Conservation (phyloP, 106 monocot species). For the Phalaenopsis aphrodite region DNA sequence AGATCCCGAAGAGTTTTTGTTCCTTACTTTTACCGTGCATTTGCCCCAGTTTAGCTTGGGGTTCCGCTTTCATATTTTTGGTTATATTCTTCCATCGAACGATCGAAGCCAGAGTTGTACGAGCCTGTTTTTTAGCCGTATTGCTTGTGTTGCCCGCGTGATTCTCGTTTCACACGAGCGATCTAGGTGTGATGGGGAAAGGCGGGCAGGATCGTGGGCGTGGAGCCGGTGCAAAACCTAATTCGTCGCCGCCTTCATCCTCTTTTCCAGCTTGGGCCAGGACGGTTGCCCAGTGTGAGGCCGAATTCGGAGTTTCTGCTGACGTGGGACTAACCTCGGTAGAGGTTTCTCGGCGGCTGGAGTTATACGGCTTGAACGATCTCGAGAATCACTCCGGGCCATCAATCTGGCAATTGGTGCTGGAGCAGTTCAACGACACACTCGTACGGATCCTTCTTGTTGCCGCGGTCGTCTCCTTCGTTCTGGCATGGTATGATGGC, state of each 20-base stretch:
- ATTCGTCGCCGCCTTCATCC: not conserved
- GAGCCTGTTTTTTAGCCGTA: not conserved
- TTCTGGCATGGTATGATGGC: conserved; percentile 22
- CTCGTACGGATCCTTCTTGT: conserved; percentile 93
- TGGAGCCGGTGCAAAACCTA: not conserved
- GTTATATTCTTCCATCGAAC: not conserved
- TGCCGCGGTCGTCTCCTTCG: conserved; percentile 78
- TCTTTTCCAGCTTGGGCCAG: conserved; percentile 81
- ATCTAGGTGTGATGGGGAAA: conserved; percentile 33
- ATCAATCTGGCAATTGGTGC: conserved; percentile 67
- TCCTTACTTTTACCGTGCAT: not conserved
- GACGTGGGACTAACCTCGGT: conserved; percentile 44
- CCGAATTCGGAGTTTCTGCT: conserved; percentile 46
- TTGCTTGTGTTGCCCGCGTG: not conserved
- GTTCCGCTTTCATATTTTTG: not conserved
- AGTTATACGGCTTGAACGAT: conserved; percentile 69
- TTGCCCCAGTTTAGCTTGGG: not conserved
- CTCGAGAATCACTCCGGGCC: conserved; percentile 83
- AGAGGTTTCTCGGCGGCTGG: conserved; percentile 38
- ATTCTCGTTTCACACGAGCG: conserved; percentile 11
- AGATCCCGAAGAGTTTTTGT: conserved; percentile 1
- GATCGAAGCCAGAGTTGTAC: conserved; percentile 3
- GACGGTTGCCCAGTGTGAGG: conserved; percentile 49
- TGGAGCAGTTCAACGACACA: conserved; percentile 91
- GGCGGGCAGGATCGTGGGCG: conserved; percentile 38